Base-by-base conservation (phyloP, 345 rosid genomes). In the Acer saccharum region DNA sequence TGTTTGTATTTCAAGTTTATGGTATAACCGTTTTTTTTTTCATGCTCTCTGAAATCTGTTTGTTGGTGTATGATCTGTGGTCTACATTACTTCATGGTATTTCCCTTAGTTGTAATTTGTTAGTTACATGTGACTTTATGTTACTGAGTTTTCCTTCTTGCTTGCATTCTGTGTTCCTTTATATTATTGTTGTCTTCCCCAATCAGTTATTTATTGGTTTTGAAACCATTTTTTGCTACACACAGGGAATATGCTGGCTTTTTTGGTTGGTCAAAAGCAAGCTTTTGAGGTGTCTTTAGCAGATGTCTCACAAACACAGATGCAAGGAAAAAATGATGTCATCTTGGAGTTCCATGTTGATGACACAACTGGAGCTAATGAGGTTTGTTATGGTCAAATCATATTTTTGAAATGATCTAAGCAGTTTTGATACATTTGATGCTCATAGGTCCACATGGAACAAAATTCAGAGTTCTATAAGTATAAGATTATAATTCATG, bases 311-410 rank as follows among this genome's bases (percentile, higher is more conserved):
- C 99, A 96, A 68, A 90, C 97, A 58, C 97, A 94, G 80, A 79
- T 94, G 80, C 98, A 91, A 84, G 98, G 98, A 71, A 94, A 96
- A 80, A 91, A 91, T 81, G 98, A 96, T 81, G 99, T 96, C 62
- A 71, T 90, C 35, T 85, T 96, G 89, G 95, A 96, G 91, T 96
- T 96, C 86, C 99, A 96, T 78, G 93, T 92, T 58, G 98, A 94
- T 91, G 99, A 96, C 80, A 94, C 97, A 13, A 88, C 98, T 73
- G 98, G 99, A 79, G 99, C 97, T 71, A 96, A 92, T 82, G 99
- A 94, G 97, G 99, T 94, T 12, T 54, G 80, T 76, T 72, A 43
- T 46, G 13, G 6, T 9, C 3, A 46, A 13, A 20, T 39, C 25
- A 1, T 39, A 18, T 46, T n/a, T 61, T 55, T 68, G 58, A 23